Evolutionary conservation across 345 rosid species (phyloP), one percentile per base, ranked within the genome.

Genomic region (Gossypium longicalyx): DNA sequence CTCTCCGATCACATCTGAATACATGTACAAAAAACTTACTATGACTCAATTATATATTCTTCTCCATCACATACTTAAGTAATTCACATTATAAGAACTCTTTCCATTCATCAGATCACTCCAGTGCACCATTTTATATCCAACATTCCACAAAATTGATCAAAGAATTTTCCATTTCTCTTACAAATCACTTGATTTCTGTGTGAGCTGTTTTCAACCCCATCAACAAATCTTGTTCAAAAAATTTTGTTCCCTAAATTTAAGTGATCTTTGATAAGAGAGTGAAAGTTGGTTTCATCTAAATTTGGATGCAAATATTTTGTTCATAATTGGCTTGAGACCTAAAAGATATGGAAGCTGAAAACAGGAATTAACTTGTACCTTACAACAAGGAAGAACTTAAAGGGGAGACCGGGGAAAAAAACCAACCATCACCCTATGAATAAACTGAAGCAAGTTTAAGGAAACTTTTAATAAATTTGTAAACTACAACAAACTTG

Each of bases 361-460:
- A 63, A 38, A 63, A 38, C 7, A 7, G 9, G 23, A 63, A 63
- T 63, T 38, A 64, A 64, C 27, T 41, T 64, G 49, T 41, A 10
- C 49, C 69, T 9, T 41, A 63, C 67, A 63, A 63, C 67, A 64
- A 41, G 69, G 27, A 64, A 64, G 25, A n/a, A n/a, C n/a, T 12
- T n/a, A 41, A n/a, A 64, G 20, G 12, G 20, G 8, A 34, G 2
- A 29, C 8, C 1, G 6, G 9, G 15, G 27, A 25, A 0, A 10
- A 60, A 25, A 27, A 12, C 19, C 27, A 60, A 34, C 41, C 41
- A 34, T 27, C n/a, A 59, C 19, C 12, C 44, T 13, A 15, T 61
- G 43, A 61, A 61, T 13, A 7, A 58, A 58, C 34, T 58, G 38
- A 58, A 4, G 16, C 4, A 58, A 58, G 7, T 15, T 15, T 43